Conservation (phyloP, 257 asterid species). For the Nicotiana tomentosiformis region DNA sequence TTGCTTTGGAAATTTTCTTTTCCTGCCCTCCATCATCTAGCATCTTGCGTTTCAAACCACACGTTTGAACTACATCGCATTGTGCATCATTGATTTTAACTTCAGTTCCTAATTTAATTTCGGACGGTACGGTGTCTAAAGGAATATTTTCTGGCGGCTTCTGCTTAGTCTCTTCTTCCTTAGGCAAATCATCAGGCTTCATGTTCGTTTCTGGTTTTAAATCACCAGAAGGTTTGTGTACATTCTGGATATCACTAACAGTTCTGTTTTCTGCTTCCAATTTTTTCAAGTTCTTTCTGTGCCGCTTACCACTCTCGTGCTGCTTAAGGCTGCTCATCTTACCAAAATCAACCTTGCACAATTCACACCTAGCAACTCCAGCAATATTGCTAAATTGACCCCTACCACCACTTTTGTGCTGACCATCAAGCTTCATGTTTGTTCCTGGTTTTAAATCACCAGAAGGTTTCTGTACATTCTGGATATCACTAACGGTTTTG, state of each 20-base stretch:
- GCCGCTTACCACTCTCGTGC: constrained; percentile 27
- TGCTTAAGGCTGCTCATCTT: constrained; percentile 16
- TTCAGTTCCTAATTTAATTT: neutral
- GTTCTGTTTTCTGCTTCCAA: constrained; percentile 5
- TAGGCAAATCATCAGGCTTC: neutral
- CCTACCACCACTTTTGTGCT: neutral
- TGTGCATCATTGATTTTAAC: neutral
- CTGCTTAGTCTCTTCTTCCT: constrained; percentile 11
- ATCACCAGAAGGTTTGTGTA: constrained; percentile 3
- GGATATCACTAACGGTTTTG: neutral
- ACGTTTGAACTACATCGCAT: constrained; percentile 5
- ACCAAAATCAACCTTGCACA: constrained; percentile 21
- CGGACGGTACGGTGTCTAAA: neutral
- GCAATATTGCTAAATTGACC: too few relatives aligned
- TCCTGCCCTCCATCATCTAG: constrained; percentile 17
- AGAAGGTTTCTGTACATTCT: neutral
- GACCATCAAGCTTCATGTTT: neutral
- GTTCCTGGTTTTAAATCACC: neutral
- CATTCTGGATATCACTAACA: neutral
- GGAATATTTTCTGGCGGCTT: constrained; percentile 3
- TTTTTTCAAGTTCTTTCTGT: constrained; percentile 20
- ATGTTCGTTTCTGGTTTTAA: neutral
- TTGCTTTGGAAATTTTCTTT: constrained; percentile 7
- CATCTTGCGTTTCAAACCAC: constrained; percentile 11
- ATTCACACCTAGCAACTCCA: constrained; percentile 13